Evolutionary conservation across 2,329 filamentous ascomycete genomes (phyloP), one percentile per base, ranked within the genome.

Genomic region (Pestalotiopsis fici): DNA sequence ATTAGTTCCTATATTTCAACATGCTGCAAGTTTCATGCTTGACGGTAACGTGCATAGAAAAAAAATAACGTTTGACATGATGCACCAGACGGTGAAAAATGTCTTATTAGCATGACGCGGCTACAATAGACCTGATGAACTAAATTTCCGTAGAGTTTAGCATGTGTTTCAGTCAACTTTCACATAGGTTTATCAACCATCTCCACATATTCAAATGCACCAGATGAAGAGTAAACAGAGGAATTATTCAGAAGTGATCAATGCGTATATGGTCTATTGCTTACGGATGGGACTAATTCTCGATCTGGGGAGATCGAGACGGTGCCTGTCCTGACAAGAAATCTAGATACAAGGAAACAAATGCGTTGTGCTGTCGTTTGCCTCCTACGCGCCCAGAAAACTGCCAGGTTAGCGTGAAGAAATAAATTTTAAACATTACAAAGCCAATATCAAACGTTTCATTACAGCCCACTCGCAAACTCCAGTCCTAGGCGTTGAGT

Each of bases 351-450:
- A 60, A 60, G 28, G 57, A 35, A 60, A 31, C 25, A 60, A 57
- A 60, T 35, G 25, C 28, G 57, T 60, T 21, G 21, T 57, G n/a
- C 23, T 35, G 57, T 21, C 18, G 55, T 60, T 21, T 11, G 43
- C 21, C 43, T 37, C 57, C 27, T 60, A 11, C 57, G 57, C 57
- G 31, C 28, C 57, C 31, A 60, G 27, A 37, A 35, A 11, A 37
- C 28, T 35, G 31, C 57, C 57, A 60, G 28, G 57, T 35, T 15
- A 35, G 31, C 31, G 27, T 13, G 28, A 63, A 25, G 23, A 25
- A 63, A 63, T 43, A 43, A 55, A 37, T 28, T 55, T 21, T 64
- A 64, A 55, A 64, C 62, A 64, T 64, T 64, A 64, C 25, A 55
- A 64, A 47, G n/a, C 35, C 31, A 27, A 64, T 55, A 55, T 62